phyloP scores from a whole-genome alignment of 2,329 filamentous ascomycete species.

The Cryphonectria naterciae region DNA sequence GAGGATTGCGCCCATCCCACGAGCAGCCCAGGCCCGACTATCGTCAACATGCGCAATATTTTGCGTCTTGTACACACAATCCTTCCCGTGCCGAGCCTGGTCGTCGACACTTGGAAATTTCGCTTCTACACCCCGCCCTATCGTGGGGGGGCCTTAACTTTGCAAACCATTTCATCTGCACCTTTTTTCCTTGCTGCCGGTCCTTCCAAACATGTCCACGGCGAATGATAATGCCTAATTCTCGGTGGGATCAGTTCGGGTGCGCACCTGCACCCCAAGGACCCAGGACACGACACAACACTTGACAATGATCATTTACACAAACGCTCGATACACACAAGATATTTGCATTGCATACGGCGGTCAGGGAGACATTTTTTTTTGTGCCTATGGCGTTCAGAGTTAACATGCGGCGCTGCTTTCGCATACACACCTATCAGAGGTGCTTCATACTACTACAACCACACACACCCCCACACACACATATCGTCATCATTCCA shows the following conservation, averaged over 20 bases:
- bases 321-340: conserved; percentile 17
- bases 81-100: conserved; percentile 12
- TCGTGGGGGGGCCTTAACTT: conserved; percentile 9
- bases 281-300: conserved; percentile 15
- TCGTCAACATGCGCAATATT: background rate
- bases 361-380: conserved; percentile 21
- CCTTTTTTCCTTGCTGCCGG: background rate
- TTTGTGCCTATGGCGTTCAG: conserved; percentile 26
- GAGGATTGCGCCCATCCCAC: background rate
- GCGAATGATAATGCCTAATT: conserved; percentile 30
- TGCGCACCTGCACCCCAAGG: background rate
- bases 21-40: background rate
- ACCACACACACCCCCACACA: background rate
- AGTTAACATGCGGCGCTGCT: conserved; percentile 18
- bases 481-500: background rate
- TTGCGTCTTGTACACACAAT: conserved; percentile 7
- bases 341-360: conserved; percentile 26
- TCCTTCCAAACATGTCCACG: conserved; percentile 1
- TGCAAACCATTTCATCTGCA: background rate
- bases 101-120: background rate
- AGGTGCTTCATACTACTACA: conserved; percentile 16
- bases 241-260: conserved; percentile 11
- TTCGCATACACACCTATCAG: conserved; percentile 11
- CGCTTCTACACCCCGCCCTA: conserved; percentile 7
- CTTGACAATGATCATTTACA: conserved; percentile 24